Conservation (phyloP, 1,139 yeast genomes). For the Candida freyschussii region DNA sequence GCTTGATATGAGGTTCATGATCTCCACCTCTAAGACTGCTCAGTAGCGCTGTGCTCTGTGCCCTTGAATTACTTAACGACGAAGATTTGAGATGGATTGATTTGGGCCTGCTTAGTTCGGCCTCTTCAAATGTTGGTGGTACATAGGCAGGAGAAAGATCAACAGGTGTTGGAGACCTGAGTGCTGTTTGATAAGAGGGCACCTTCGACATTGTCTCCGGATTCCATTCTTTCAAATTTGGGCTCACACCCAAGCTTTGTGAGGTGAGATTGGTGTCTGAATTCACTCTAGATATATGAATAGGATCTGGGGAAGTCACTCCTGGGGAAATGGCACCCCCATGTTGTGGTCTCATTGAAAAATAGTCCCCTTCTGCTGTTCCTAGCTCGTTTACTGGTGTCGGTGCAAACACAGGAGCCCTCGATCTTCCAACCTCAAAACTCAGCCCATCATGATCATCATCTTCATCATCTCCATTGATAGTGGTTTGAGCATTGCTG, state of each 20-base stretch:
- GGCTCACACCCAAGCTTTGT: no score
- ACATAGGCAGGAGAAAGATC: constrained; percentile 62
- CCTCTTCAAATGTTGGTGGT: constrained; percentile 30
- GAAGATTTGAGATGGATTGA: constrained; percentile 25
- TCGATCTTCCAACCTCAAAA: constrained; percentile 10
- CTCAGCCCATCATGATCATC: constrained; percentile 20
- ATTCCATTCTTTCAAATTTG: constrained; percentile 40
- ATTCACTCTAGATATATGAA: constrained; percentile 54
- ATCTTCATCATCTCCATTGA: constrained; percentile 10
- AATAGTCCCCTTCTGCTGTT: constrained; percentile 18
- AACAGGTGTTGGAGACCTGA: constrained; percentile 42
- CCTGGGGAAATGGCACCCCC: constrained; percentile 32
- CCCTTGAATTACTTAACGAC: constrained; percentile 23
- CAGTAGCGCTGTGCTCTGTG: constrained; percentile 23
- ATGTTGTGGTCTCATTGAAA: constrained; percentile 21
- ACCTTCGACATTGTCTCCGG: constrained; percentile 53
- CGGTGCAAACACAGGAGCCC: constrained; percentile 1
- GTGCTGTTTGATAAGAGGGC: constrained; percentile 81
- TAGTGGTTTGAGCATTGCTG: constrained; percentile 1
- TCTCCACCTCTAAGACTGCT: constrained; percentile 21
- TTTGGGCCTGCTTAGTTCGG: constrained; percentile 22
- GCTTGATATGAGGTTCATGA: constrained; percentile 7
- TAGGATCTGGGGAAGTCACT: constrained; percentile 48
- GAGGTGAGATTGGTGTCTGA: constrained; percentile 30
- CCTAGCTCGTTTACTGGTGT: constrained; percentile 23